Base-by-base conservation (phyloP, 1,284 basidiomycete genomes). In the Caloboletus firmus region DNA sequence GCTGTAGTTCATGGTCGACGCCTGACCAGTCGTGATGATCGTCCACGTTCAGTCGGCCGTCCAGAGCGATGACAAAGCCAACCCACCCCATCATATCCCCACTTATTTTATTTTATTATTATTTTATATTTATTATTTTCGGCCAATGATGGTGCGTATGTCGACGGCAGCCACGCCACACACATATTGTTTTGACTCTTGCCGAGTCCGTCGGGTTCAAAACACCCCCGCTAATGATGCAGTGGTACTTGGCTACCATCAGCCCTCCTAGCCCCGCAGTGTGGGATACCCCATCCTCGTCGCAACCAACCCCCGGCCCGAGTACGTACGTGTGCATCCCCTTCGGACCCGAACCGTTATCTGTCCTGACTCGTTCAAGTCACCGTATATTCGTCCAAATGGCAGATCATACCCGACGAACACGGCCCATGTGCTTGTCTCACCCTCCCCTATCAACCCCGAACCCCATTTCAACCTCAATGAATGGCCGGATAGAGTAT, bases 1-100 rank as follows among this genome's bases (percentile, higher is more conserved):
- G 18, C 59, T 9, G 28, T 59, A 72, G 48, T 66, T 60, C 68
- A 71, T 71, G 44, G 56, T 54, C 5, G 42, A 48, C 50, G 52
- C 47, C 28, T 53, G 52, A 42, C 32, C 20, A 20, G 50, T 13
- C 4, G 43, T 17, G 45, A 48, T 22, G 47, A 49, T 56, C 41
- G 46, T 42, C 48, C 44, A 15, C 18, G 45, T 39, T 34, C 43
- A 9, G 11, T 31, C 9, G 34, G 26, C 30, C 11, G 31, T 24
- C 18, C 15, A 43, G 3, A 12, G 18, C 31, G 56, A 36, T 58
- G 57, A 59, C 44, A 58, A 60, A 60, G 32, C 46, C 5, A 15
- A 4, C 28, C 24, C 24, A 24, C 5, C 11, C 7, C 18, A 20
- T 28, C 22, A 26, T 24, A 10, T 24, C 24, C 6, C 3, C 5